These are phyloP conservation scores for Helichrysum umbraculigerum DNA, from an alignment of 129 eudicot genomes.

Conservation along the genomic window DNA sequence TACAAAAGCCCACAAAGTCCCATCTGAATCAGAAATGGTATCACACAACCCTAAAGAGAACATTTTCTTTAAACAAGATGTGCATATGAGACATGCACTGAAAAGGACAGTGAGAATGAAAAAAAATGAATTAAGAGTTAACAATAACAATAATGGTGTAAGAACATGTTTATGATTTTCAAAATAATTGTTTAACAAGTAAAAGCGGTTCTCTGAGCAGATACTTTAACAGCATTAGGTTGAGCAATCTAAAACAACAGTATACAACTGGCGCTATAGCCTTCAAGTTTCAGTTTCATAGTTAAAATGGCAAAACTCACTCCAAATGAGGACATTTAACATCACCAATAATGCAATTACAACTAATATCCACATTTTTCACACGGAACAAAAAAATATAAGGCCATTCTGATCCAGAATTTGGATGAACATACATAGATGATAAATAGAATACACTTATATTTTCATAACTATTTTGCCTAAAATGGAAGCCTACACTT, in stretches of 20 bases:
- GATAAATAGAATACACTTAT: background rate
- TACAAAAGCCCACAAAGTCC: background rate
- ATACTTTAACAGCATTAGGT: background rate
- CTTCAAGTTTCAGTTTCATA: slow-evolving; percentile 13
- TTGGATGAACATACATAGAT: slow-evolving; percentile 5
- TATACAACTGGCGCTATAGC: background rate
- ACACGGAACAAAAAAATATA: slow-evolving; percentile 4
- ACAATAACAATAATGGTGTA: background rate
- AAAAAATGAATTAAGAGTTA: background rate
- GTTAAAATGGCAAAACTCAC: background rate
- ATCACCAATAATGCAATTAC: background rate
- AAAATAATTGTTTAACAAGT: background rate
- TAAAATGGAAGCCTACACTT: slow-evolving; percentile 6
- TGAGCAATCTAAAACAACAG: slow-evolving; percentile 9
- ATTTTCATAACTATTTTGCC: background rate
- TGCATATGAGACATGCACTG: background rate
- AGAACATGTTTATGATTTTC: slow-evolving; percentile 7
- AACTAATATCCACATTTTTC: background rate
- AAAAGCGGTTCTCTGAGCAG: background rate
- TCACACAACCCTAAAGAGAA: background rate
- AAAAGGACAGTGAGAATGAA: background rate
- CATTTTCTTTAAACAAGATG: background rate
- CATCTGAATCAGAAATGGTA: background rate
- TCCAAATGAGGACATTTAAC: slow-evolving; percentile 1
- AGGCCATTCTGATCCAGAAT: slow-evolving; percentile 9